Base-by-base conservation (phyloP, 495 filamentous ascomycete species). In the Lasiosphaeria ovina region DNA sequence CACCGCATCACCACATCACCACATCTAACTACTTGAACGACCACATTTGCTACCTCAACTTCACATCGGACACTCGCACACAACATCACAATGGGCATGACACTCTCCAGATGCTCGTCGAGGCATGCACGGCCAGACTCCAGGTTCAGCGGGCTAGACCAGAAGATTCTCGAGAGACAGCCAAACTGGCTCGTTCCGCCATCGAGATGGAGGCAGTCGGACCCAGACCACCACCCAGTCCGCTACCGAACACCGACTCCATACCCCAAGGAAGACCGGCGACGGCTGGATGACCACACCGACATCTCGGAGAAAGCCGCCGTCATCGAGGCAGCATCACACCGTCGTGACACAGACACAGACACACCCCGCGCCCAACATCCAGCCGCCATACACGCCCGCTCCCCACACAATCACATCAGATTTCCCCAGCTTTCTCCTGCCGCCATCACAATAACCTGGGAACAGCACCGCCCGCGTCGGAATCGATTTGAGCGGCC, bases 161-260 rank as follows among this genome's bases (percentile, higher is more conserved):
- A 70, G 49, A 69, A 56, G 59, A 58, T 70, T 35, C 57, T 70
- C 53, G 65, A 67, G 31, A 67, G 48, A 48, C 68, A 70, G 34
- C 68, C 68, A n/a, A 70, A 70, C 62, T 70, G 68, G 68, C 62
- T 70, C 3, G 33, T 62, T 4, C 45, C 65, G 1, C 68, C 68
- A 0, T 55, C 65, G 2, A 53, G 51, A 42, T 70, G 67, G 67
- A 59, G 62, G 16, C 48, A 62, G 4, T 45, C 45, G 31, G 44
- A 40, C 14, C 58, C 48, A 57, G 16, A 11, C 44, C 60, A 62
- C 32, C 65, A 66, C 12, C 62, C 68, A 2, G 58, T 62, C 17
- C 68, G 68, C 56, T 70, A 70, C 57, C 65, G 68, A 6, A 67
- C 68, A 12, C 68, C 68, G 6, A 70, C 68, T 12, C 68, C 68